Evolutionary conservation across 352 stramenopile genomes (phyloP).

Genomic region (Phytophthora cryptogea): DNA sequence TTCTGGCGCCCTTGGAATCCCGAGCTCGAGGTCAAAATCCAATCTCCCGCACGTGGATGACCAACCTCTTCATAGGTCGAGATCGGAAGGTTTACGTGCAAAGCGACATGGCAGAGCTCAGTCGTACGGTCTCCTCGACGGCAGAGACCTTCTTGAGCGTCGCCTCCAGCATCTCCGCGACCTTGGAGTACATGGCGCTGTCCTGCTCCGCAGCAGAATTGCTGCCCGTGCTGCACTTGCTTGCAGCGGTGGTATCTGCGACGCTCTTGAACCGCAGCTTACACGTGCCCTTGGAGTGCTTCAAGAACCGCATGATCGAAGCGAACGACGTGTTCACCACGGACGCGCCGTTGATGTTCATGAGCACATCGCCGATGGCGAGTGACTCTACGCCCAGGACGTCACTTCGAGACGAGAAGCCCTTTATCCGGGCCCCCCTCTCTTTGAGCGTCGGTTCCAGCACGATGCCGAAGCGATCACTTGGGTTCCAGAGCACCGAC

Average conservation of each 20-base stretch:
- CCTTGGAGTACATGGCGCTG: slow-evolving; percentile 61
- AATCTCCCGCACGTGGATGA: not conserved
- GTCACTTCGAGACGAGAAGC: slow-evolving; percentile 64
- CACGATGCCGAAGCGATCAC: slow-evolving; percentile 72
- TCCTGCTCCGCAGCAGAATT: slow-evolving; percentile 47
- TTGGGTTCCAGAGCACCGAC: slow-evolving; percentile 77
- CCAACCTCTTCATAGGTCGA: no score
- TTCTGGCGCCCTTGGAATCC: slow-evolving; percentile 9
- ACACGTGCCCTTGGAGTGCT: slow-evolving; percentile 77
- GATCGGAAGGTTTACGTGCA: slow-evolving; percentile 37
- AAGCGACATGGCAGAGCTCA: slow-evolving; percentile 76
- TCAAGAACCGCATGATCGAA: slow-evolving; percentile 79
- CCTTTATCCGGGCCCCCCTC: slow-evolving; percentile 62
- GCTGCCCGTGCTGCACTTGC: slow-evolving; percentile 33
- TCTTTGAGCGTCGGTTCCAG: slow-evolving; percentile 56
- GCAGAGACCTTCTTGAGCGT: slow-evolving; percentile 78
- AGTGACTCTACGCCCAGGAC: slow-evolving; percentile 75
- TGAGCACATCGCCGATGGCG: slow-evolving; percentile 59
- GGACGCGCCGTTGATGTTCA: slow-evolving; percentile 76
- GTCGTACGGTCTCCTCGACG: slow-evolving; percentile 77
- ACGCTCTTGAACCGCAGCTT: slow-evolving; percentile 66
- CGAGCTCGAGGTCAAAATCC: slow-evolving; percentile 8
- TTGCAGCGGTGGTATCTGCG: slow-evolving; percentile 8
- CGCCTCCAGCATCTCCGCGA: slow-evolving; percentile 68
- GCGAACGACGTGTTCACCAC: slow-evolving; percentile 58